These are phyloP conservation scores for Taxawa tesnikishii DNA, from an alignment of 2,329 filamentous ascomycete genomes.

Conservation along the genomic window DNA sequence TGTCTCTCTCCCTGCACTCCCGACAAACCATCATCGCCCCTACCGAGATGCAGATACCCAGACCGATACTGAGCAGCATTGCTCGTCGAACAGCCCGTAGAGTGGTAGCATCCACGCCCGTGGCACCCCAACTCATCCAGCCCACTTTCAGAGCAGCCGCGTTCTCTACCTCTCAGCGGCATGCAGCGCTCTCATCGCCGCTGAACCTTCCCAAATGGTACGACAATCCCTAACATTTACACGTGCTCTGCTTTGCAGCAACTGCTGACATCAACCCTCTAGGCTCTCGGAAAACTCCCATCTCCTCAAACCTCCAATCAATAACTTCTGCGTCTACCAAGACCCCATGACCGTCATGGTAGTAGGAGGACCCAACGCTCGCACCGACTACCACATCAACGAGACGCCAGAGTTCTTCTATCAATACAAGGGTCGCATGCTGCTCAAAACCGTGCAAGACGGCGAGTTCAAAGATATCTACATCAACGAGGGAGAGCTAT, in stretches of 20 bases:
- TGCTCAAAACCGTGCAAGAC: conserved; percentile 78
- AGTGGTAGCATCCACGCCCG: too few relatives aligned
- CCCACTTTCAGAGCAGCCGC: too few relatives aligned
- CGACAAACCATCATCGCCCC: too few relatives aligned
- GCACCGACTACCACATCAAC: conserved; percentile 98
- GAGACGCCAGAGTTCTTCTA: conserved; percentile 95
- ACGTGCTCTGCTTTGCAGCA: too few relatives aligned
- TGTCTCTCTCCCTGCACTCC: too few relatives aligned
- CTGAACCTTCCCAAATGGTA: conserved; percentile 35
- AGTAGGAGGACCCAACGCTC: conserved; percentile 88
- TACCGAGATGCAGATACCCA: too few relatives aligned
- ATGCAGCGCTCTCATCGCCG: conserved; percentile 15
- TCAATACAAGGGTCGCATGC: conserved; percentile 86
- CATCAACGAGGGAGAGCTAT: conserved; percentile 89
- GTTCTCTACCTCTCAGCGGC: conserved; percentile 1
- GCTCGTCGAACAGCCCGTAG: too few relatives aligned
- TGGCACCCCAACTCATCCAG: too few relatives aligned
- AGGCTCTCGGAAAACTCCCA: conserved; percentile 90
- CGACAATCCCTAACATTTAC: background rate
- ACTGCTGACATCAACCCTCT: background rate
- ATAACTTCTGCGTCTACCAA: conserved; percentile 96
- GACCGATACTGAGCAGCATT: too few relatives aligned
- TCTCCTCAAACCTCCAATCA: conserved; percentile 83
- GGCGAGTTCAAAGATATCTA: conserved; percentile 66
- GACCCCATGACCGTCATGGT: conserved; percentile 78